A percentile compares a stretch with the other conserved stretches of the same genome.
Evolutionary conservation across 345 rosid species (phyloP).

Genomic region (Boechera retrofracta): DNA sequence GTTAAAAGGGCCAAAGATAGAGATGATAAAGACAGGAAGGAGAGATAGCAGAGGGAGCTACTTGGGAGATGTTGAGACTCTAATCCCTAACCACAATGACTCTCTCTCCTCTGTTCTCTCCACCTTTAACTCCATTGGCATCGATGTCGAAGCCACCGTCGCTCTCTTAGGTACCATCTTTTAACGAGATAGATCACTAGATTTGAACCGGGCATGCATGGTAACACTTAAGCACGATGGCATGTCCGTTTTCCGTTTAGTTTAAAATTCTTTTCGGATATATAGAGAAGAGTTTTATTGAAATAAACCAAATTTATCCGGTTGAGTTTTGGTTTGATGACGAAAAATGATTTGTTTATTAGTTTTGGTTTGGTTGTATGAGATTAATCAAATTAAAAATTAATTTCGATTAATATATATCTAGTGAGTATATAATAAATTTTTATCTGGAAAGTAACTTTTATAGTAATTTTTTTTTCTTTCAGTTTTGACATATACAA

Average conservation of each 20-base stretch:
- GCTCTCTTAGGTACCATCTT: constrained; percentile 66
- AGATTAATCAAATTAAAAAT: neutral
- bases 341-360: no score
- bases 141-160: constrained; percentile 70
- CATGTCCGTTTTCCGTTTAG: neutral
- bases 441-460: neutral
- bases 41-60: constrained; percentile 72
- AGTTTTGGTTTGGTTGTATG: no score
- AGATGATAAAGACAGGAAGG: constrained; percentile 73
- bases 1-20: constrained; percentile 84
- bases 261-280: no score
- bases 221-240: neutral
- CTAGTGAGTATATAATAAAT: neutral
- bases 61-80: constrained; percentile 45
- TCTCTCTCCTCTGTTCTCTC: constrained; percentile 63
- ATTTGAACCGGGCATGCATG: neutral
- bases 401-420: neutral
- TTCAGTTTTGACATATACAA: neutral
- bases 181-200: neutral
- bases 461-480: neutral
- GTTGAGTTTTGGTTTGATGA: no score
- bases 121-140: constrained; percentile 61
- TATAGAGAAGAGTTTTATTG: neutral
- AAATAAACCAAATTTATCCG: no score
- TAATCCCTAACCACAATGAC: constrained; percentile 77